Conservation (phyloP, 768 basidiomycete species). For the Boletellus ananas region DNA sequence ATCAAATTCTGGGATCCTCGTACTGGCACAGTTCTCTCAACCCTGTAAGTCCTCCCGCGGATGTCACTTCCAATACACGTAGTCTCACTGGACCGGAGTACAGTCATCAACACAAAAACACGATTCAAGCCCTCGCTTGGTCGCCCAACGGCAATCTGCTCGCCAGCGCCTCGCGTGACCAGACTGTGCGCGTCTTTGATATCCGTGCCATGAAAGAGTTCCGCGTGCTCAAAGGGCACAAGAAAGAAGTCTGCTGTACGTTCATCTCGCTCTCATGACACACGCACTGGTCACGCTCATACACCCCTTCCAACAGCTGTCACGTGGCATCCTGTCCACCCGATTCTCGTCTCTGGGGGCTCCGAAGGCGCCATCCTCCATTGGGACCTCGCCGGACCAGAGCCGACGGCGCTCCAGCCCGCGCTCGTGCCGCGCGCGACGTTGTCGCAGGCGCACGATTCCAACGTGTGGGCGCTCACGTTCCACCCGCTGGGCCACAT, state of each 20-base stretch:
- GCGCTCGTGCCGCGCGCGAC: slow-evolving; percentile 67
- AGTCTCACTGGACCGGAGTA: neutral
- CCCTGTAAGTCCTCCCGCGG: slow-evolving; percentile 55
- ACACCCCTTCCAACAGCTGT: slow-evolving; percentile 51
- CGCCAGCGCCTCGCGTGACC: slow-evolving; percentile 93
- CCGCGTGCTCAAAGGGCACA: slow-evolving; percentile 89
- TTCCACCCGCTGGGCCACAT: slow-evolving; percentile 96
- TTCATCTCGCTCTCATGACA: slow-evolving; percentile 7
- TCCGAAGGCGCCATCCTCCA: slow-evolving; percentile 92
- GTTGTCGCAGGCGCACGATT: slow-evolving; percentile 96
- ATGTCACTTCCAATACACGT: neutral
- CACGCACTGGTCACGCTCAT: neutral
- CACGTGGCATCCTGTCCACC: slow-evolving; percentile 95
- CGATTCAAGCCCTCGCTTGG: slow-evolving; percentile 90
- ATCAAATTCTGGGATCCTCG: slow-evolving; percentile 99
- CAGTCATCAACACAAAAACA: slow-evolving; percentile 97
- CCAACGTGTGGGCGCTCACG: slow-evolving; percentile 92
- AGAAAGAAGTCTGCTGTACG: slow-evolving; percentile 97
- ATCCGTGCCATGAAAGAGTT: slow-evolving; percentile 98
- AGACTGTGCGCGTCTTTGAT: slow-evolving; percentile 93
- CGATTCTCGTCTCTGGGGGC: slow-evolving; percentile 88
- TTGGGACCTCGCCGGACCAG: slow-evolving; percentile 82
- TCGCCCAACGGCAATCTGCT: slow-evolving; percentile 92
- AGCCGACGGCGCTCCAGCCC: slow-evolving; percentile 36
- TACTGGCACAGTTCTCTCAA: slow-evolving; percentile 85